Percentiles rank a stretch among this genome's conserved stretches.
Evolutionary conservation across 2,329 filamentous ascomycete species (phyloP).

Genomic region (Atkinsonella hypoxylon): DNA sequence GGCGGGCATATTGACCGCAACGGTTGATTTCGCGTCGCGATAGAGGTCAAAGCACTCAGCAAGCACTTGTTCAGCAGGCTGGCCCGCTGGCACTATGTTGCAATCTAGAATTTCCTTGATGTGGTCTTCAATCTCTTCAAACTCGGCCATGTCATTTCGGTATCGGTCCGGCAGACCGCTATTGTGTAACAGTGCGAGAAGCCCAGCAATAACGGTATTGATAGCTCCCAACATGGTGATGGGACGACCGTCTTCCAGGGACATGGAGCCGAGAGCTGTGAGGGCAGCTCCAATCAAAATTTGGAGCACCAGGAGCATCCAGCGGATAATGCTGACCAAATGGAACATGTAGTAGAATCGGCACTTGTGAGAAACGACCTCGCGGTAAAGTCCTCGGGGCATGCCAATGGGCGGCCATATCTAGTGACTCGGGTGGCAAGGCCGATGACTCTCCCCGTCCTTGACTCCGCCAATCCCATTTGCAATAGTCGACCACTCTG

Average conservation of each 20-base stretch:
- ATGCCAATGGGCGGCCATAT: slow-evolving; percentile 36
- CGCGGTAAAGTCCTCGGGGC: slow-evolving; percentile 35
- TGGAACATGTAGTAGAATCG: slow-evolving; percentile 34
- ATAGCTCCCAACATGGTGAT: slow-evolving; percentile 38
- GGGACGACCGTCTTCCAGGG: slow-evolving; percentile 22
- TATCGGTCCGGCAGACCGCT: slow-evolving; percentile 41
- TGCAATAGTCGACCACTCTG: slow-evolving; percentile 35
- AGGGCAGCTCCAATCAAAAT: slow-evolving; percentile 35
- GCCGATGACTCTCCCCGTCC: slow-evolving; percentile 30
- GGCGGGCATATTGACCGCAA: slow-evolving; percentile 35
- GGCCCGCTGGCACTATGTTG: slow-evolving; percentile 29
- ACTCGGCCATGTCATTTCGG: slow-evolving; percentile 36
- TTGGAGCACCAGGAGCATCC: slow-evolving; percentile 35
- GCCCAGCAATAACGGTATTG: slow-evolving; percentile 37
- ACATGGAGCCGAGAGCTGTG: slow-evolving; percentile 36
- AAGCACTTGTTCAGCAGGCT: slow-evolving; percentile 33
- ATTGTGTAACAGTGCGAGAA: slow-evolving; percentile 40
- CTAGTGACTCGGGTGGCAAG: slow-evolving; percentile 29
- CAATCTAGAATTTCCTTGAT: slow-evolving; percentile 38
- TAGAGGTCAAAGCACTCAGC: slow-evolving; percentile 35
- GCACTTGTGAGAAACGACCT: slow-evolving; percentile 31
- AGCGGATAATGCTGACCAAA: slow-evolving; percentile 28
- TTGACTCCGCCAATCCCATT: slow-evolving; percentile 34
- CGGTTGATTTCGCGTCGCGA: slow-evolving; percentile 32
- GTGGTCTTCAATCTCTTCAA: slow-evolving; percentile 36